Base-by-base conservation (phyloP, 139 green algal genomes). In the Chlorella sp. region DNA sequence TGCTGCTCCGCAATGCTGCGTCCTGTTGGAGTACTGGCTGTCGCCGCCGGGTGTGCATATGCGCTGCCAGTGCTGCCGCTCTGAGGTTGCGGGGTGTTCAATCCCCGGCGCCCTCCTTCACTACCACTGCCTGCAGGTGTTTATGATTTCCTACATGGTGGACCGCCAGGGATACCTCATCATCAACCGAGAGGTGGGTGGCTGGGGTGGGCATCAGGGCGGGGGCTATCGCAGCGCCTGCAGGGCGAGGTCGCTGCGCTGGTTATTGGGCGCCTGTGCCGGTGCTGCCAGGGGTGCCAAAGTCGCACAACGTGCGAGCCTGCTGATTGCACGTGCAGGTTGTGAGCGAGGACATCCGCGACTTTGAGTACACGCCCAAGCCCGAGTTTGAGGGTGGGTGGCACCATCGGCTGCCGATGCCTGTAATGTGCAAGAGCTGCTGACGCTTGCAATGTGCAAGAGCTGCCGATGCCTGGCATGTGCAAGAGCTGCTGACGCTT, bases 71-170 rank as follows among this genome's bases (percentile, higher is more conserved):
- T 70, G 62, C 62, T 70, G 62, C 62, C 3, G n/a, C n/a, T n/a
- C n/a, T n/a, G n/a, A n/a, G n/a, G n/a, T n/a, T n/a, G n/a, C n/a
- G n/a, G n/a, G n/a, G 19, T 68, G 60, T 68, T 68, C 60, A 68
- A 34, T n/a, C 32, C 32, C 22, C 58, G 14, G 19, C 17, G 22
- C 17, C 58, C 64, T 40, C 70, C 44, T 32, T 40, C 32, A 4
- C 46, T 28, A 22, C 67, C 34, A 1, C 64, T 16, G 11, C 22
- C 30, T 54, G 73, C 92, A 96, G 91, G 92, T 99, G 32, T 98
- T 99, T 88, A 99, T 99, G 97, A 99, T 99, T 73, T 99, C 97
- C 6, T 99, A 99, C 94, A 99, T 99, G 97, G 34, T 99, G 0
- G 96, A 99, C 91, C 89, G 89, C 65, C 91, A 98, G 88, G 97